Evolutionary conservation across 169 alveolate genomes (phyloP).

Genomic region (Theileria parva): DNA sequence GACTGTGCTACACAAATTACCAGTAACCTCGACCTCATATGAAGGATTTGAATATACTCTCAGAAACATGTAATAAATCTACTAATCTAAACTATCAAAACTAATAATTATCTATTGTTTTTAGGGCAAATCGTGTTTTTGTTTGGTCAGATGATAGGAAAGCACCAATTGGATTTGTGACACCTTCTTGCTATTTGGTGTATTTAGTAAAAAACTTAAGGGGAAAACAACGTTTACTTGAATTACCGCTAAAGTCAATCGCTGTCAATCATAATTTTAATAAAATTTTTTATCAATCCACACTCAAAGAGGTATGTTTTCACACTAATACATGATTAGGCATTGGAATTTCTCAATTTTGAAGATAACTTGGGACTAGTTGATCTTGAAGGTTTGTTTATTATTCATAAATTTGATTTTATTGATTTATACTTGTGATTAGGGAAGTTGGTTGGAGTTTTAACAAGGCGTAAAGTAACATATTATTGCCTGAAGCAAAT

Average conservation of each 20-base stretch:
- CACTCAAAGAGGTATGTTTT: slow-evolving; percentile 37
- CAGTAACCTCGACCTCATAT: neutral
- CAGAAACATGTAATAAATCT: slow-evolving; percentile 2
- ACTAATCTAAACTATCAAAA: too few relatives aligned
- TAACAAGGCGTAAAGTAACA: slow-evolving; percentile 13
- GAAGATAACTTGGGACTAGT: slow-evolving; percentile 12
- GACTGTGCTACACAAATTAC: neutral
- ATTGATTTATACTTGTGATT: too few relatives aligned
- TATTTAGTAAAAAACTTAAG: slow-evolving; percentile 48
- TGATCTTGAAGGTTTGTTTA: slow-evolving; percentile 17
- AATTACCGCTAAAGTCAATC: slow-evolving; percentile 11
- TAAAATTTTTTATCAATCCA: slow-evolving; percentile 9
- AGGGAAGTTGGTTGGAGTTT: neutral
- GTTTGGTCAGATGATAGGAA: slow-evolving; percentile 48
- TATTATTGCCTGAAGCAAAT: slow-evolving; percentile 4
- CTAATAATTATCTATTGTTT: too few relatives aligned
- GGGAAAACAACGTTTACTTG: slow-evolving; percentile 19
- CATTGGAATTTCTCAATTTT: neutral
- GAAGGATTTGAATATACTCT: neutral
- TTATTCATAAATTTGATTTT: neutral
- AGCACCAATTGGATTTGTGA: slow-evolving; percentile 56
- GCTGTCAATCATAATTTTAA: neutral
- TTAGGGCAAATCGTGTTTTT: slow-evolving; percentile 28
- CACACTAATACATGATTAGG: neutral
- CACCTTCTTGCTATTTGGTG: slow-evolving; percentile 39